These are phyloP conservation scores for Haplosporangium sp. DNA, from an alignment of 371 early-diverging fungal genomes.

Conservation along the genomic window DNA sequence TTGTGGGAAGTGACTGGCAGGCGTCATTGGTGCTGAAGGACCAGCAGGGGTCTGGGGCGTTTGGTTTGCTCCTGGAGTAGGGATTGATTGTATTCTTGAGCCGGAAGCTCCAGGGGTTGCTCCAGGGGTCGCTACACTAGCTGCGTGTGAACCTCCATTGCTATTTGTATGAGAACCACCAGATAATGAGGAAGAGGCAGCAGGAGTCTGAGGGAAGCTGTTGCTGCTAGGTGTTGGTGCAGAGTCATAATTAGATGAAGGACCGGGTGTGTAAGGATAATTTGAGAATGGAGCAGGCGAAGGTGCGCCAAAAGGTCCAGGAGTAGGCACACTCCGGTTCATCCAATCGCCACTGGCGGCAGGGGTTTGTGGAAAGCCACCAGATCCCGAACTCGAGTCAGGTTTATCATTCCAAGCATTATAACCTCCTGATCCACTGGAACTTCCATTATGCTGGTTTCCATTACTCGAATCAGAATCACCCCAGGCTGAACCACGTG, in stretches of 20 bases:
- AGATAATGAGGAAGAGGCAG: slow-evolving; percentile 51
- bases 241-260: slow-evolving; percentile 47
- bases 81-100: slow-evolving; percentile 38
- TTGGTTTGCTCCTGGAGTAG: slow-evolving; percentile 61
- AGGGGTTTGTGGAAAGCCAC: slow-evolving; percentile 52
- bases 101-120: slow-evolving; percentile 35
- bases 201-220: slow-evolving; percentile 62
- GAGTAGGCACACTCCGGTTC: slow-evolving; percentile 49
- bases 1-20: slow-evolving; percentile 65
- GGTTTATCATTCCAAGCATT: slow-evolving; percentile 44
- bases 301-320: slow-evolving; percentile 52
- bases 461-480: slow-evolving; percentile 36
- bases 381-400: slow-evolving; percentile 32
- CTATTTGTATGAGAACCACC: slow-evolving; percentile 36
- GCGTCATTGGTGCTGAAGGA: slow-evolving; percentile 56
- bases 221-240: slow-evolving; percentile 46
- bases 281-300: slow-evolving; percentile 50
- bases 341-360: slow-evolving; percentile 54
- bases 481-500: slow-evolving; percentile 54
- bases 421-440: slow-evolving; percentile 25
- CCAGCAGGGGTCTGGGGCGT: slow-evolving; percentile 70
- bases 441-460: slow-evolving; percentile 24
- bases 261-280: slow-evolving; percentile 59
- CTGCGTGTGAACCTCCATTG: slow-evolving; percentile 33
- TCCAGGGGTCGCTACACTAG: slow-evolving; percentile 37